Conservation (phyloP, 202 grass and related monocot genomes). For the Eragrostis tef region DNA sequence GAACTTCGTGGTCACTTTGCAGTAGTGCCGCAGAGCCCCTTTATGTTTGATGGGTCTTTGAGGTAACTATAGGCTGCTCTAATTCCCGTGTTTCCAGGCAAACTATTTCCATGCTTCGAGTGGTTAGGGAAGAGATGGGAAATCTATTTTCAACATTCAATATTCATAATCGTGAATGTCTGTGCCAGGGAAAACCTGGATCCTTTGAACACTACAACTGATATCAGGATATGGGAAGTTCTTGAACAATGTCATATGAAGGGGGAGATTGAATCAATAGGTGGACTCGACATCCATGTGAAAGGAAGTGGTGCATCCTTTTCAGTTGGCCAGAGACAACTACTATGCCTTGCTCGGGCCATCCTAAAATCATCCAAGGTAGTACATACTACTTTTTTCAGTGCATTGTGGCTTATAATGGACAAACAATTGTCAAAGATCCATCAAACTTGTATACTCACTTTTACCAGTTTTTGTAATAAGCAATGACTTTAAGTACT, state of each 20-base stretch:
- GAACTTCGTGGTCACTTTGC: constrained; percentile 76
- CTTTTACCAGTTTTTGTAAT: not conserved
- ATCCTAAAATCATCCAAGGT: constrained; percentile 95
- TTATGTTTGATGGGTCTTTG: constrained; percentile 86
- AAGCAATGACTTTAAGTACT: not conserved
- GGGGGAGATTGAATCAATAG: constrained; percentile 63
- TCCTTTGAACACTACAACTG: constrained; percentile 64
- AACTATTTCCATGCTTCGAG: constrained; percentile 16
- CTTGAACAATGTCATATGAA: constrained; percentile 98
- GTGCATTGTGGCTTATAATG: not conserved
- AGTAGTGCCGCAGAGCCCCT: constrained; percentile 85
- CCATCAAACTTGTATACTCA: not conserved
- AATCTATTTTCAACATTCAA: constrained; percentile 2
- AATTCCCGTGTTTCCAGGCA: constrained; percentile 37
- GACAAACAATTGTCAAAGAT: not conserved
- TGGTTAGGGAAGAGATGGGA: constrained; percentile 10
- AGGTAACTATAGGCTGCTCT: constrained; percentile 53
- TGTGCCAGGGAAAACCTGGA: constrained; percentile 83
- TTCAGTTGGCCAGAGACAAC: constrained; percentile 91
- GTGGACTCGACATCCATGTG: constrained; percentile 76
- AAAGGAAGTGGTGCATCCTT: constrained; percentile 75
- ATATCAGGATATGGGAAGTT: constrained; percentile 83
- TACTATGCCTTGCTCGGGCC: constrained; percentile 83
- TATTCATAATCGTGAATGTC: constrained; percentile 12
- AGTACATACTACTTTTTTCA: constrained; percentile 41